These are phyloP conservation scores for Lumnitzera littorea DNA, from an alignment of 345 rosid genomes.

Conservation along the genomic window DNA sequence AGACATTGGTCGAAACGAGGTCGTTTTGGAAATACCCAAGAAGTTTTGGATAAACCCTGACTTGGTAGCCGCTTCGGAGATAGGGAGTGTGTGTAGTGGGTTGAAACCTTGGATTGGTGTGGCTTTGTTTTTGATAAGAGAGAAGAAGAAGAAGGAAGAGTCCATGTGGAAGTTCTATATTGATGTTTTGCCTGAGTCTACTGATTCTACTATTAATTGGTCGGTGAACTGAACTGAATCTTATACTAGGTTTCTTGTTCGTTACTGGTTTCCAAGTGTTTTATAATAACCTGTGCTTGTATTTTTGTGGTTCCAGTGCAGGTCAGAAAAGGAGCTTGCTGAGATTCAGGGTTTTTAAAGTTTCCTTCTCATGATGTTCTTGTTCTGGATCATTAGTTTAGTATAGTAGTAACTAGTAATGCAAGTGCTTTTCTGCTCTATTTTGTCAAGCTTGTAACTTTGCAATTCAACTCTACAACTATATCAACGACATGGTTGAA, in stretches of 20 bases:
- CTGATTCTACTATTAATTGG: constrained; percentile 86
- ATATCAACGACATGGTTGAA: too few relatives aligned
- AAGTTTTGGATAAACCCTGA: constrained; percentile 86
- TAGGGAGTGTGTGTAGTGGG: constrained; percentile 61
- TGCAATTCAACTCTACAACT: too few relatives aligned
- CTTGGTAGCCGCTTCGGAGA: constrained; percentile 61
- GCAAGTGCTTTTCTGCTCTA: too few relatives aligned
- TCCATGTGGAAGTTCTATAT: constrained; percentile 72
- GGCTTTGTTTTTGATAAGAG: constrained; percentile 71
- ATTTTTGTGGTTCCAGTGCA: constrained; percentile 66
- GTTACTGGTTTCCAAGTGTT: constrained; percentile 7
- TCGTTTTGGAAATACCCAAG: constrained; percentile 79
- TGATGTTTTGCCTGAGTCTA: constrained; percentile 64
- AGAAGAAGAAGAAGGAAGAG: constrained; percentile 46
- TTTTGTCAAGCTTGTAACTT: too few relatives aligned
- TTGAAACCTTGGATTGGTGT: constrained; percentile 88
- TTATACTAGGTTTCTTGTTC: too few relatives aligned
- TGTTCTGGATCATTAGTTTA: too few relatives aligned
- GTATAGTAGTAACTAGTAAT: too few relatives aligned
- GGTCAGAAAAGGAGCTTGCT: constrained; percentile 94
- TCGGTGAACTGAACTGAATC: constrained; percentile 33
- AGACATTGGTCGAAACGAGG: constrained; percentile 69
- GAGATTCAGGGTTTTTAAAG: constrained; percentile 65
- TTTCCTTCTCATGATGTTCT: background rate
- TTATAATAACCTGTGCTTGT: constrained; percentile 23